A percentile compares a stretch with the other conserved stretches of the same genome.
Evolutionary conservation across 169 alveolate genomes (phyloP).

Genomic region (Cryptosporidium meleagridis): DNA sequence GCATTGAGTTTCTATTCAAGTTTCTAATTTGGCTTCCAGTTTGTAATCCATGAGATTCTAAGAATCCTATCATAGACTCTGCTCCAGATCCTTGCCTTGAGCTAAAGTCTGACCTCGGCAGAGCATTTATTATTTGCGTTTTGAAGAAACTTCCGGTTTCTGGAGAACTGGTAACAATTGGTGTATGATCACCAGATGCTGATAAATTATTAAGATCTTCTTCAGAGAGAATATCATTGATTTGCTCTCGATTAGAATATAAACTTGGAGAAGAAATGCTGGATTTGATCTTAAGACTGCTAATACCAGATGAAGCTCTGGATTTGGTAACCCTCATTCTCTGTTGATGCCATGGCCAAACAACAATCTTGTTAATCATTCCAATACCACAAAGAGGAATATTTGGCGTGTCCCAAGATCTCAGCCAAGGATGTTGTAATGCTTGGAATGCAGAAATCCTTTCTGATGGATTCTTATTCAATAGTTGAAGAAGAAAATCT

Average conservation of each 20-base stretch:
- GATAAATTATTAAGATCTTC: not conserved
- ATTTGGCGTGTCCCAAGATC: constrained; percentile 64
- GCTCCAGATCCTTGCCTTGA: not conserved
- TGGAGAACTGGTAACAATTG: not conserved
- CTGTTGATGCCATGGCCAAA: constrained; percentile 75
- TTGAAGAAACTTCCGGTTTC: not conserved
- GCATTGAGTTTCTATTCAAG: not conserved
- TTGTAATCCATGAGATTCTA: not conserved
- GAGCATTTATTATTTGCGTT: not conserved
- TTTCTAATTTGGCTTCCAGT: not conserved
- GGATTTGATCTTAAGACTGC: constrained; percentile 27
- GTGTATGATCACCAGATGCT: not conserved
- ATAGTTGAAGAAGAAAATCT: constrained; percentile 58
- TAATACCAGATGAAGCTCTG: constrained; percentile 21
- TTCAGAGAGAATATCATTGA: not conserved
- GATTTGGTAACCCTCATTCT: not conserved
- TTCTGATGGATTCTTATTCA: constrained; percentile 68
- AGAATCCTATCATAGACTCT: not conserved
- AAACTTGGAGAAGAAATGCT: constrained; percentile 30
- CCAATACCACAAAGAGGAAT: constrained; percentile 69
- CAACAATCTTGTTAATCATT: constrained; percentile 61
- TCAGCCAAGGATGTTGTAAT: constrained; percentile 79
- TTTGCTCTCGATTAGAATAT: not conserved
- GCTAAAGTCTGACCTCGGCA: not conserved
- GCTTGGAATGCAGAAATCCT: constrained; percentile 80